Evolutionary conservation across 495 filamentous ascomycete species (phyloP), one percentile per base, ranked within the genome.

Genomic region (Penicillium fimorum): DNA sequence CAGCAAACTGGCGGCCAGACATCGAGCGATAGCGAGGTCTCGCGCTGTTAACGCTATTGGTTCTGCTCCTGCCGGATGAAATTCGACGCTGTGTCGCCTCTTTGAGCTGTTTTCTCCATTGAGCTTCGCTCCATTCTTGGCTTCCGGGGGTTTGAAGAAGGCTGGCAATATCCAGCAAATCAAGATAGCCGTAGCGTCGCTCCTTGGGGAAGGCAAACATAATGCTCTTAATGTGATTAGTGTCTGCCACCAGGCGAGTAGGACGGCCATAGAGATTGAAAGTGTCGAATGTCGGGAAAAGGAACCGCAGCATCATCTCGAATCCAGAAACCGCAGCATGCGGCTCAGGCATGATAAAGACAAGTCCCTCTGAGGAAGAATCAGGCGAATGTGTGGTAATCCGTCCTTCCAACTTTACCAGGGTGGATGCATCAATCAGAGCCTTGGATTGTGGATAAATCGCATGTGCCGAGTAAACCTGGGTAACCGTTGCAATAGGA

Each of bases 171-270:
- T 99, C 94, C 37, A 90, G 61, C 29, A 92, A 81, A 61, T 97
- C 95, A 20, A 97, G 71, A 68, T 97, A 97, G 0, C 94, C 93
- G 67, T 96, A 96, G 53, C 88, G 82, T 40, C 84, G 84, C 55
- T 95, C 84, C 62, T 87, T 88, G 1, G 94, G 95, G 85, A 99
- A 93, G 0, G 91, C 95, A 73, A 99, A 97, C 94, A 99, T 99
- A 62, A 99, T 78, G 55, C 94, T 93, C 56, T 89, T 86, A 4
- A 86, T 76, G 70, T 99, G 91, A 25, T 89, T 83, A 0, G 87
- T 85, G 63, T 95, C 96, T 1, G 94, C 89, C 46, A 96, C 85
- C 25, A 99, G 77, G 55, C 89, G 86, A 27, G 82, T 90, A 9
- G 94, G 94, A 17, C 94, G 88, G 7, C 94, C 94, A 62, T 99